phyloP scores from a whole-genome alignment of 2,329 filamentous ascomycete species.

The Teratosphaeria gauchensis region DNA sequence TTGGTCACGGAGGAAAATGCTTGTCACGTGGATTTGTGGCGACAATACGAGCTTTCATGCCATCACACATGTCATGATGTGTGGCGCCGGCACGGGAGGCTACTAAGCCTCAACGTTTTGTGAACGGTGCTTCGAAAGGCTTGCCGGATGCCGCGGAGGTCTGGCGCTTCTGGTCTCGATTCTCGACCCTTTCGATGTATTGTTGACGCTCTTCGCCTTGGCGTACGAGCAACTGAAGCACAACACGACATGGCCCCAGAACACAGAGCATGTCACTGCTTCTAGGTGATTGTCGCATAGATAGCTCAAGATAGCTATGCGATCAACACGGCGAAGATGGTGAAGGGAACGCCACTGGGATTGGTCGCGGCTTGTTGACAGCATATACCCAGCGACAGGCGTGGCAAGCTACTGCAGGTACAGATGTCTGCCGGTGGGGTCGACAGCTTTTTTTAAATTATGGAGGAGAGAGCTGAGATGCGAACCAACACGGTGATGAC shows the following conservation, averaged over 20 bases:
- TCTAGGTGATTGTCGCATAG: not conserved
- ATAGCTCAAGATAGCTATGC: too few species aligned
- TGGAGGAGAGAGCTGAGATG: too few species aligned
- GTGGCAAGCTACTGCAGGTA: not conserved
- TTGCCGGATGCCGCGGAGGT: not conserved
- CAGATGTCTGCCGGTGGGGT: not conserved
- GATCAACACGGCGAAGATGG: not conserved
- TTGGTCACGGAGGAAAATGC: not conserved
- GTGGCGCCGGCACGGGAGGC: not conserved
- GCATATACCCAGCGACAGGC: not conserved
- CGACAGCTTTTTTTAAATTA: not conserved
- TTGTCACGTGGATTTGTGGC: not conserved
- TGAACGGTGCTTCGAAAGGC: not conserved
- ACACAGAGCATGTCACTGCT: not conserved
- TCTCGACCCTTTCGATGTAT: too few species aligned
- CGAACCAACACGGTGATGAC: too few species aligned
- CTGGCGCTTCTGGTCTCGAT: not conserved
- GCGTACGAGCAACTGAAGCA: not conserved
- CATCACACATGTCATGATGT: not conserved
- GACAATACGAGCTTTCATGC: not conserved
- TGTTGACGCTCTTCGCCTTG: too few species aligned
- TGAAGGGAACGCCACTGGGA: not conserved
- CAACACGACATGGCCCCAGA: not conserved
- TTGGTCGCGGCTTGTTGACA: not conserved
- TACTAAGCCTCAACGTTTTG: not conserved